These are phyloP conservation scores for Inonotus obliquus DNA, from an alignment of 1,284 basidiomycete species.

Conservation along the genomic window DNA sequence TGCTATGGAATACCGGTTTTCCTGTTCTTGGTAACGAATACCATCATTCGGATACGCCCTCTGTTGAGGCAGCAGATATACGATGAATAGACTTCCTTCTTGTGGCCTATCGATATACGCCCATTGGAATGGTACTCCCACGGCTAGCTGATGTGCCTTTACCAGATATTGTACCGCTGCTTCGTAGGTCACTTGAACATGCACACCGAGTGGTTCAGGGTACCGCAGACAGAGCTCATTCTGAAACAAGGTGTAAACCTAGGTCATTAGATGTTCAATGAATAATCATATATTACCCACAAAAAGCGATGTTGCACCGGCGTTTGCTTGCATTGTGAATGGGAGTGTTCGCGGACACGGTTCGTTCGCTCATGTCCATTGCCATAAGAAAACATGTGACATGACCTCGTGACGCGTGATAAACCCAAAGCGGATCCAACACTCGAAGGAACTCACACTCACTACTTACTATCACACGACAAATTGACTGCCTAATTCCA, in stretches of 20 bases:
- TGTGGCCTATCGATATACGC: constrained; percentile 67
- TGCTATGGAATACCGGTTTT: constrained; percentile 52
- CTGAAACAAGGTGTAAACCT: background rate
- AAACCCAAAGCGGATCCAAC: background rate
- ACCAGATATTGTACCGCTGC: constrained; percentile 53
- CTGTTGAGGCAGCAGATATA: constrained; percentile 50
- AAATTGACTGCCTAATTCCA: background rate
- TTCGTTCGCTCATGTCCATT: too few relatives aligned
- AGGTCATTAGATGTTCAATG: background rate
- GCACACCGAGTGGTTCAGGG: constrained; percentile 56
- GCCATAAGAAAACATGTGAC: too few relatives aligned
- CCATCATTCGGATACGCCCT: constrained; percentile 64
- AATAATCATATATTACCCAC: background rate
- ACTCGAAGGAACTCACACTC: background rate
- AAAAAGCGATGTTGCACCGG: background rate
- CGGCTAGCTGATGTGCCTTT: constrained; percentile 50
- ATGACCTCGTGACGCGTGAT: background rate
- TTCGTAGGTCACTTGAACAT: constrained; percentile 52
- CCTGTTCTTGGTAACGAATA: constrained; percentile 64
- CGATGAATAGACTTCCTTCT: constrained; percentile 59
- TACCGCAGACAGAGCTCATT: constrained; percentile 48
- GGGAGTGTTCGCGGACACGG: background rate
- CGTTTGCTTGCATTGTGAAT: constrained; percentile 6
- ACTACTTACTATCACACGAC: background rate
- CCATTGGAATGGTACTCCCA: constrained; percentile 60